Evolutionary conservation across 2,329 filamentous ascomycete genomes (phyloP), one percentile per base, ranked within the genome.

Genomic region (Hymenoscyphus fraxineus): DNA sequence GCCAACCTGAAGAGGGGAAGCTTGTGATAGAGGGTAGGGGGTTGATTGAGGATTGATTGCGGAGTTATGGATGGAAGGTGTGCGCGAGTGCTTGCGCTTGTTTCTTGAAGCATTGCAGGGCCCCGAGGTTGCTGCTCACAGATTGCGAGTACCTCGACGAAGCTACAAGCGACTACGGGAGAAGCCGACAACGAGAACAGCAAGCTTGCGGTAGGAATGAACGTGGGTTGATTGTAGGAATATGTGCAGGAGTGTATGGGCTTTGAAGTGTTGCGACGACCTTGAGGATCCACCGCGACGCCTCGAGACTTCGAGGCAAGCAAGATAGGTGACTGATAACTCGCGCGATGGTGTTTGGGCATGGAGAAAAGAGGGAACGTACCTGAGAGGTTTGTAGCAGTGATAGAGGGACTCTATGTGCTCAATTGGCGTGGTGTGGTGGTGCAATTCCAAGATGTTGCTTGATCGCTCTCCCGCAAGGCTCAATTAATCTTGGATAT

Each of bases 361-460:
- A 9, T 15, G 47, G 13, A 27, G 19, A 27, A 54, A 62, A 65
- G n/a, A 47, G 41, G 56, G 3, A 62, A 62, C 65, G 57, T 67
- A 68, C 67, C 35, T 58, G 6, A 32, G 19, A 31, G 15, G 19
- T 47, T 39, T 27, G 47, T 47, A 66, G 57, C 63, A 66, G 63
- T 22, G 35, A 63, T 47, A 63, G 62, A 66, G 56, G 16, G 60
- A 55, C 47, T 68, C 61, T 63, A 59, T 62, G 27, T 65, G 40
- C 64, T 64, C 51, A 27, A 60, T n/a, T 40, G 38, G 44, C 47
- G 15, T 51, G n/a, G 47, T 56, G 19, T 40, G 57, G 22, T 55
- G 16, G 44, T 51, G 13, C 31, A 22, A 16, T 40, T 39, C 35
- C 35, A n/a, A 32, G n/a, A 16, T 41, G 51, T 16, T 38, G 32